Evolutionary conservation across 768 basidiomycete genomes (phyloP), one percentile per base, ranked within the genome.

Genomic region (Leccinum rimulosum): DNA sequence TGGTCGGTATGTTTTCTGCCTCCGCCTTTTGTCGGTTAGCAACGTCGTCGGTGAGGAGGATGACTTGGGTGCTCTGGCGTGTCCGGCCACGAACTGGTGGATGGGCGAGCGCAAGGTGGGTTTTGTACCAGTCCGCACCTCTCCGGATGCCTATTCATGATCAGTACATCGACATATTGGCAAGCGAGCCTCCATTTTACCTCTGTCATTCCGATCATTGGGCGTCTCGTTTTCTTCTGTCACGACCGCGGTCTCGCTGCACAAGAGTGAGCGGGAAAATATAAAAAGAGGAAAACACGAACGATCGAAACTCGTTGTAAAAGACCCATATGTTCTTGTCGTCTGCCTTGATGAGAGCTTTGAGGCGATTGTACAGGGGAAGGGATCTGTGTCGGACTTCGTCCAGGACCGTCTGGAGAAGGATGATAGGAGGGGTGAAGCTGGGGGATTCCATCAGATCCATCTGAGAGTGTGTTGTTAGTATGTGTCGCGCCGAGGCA

Each of bases 361-460:
- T 95, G 62, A 99, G 80, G 33, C 95, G 88, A 71, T 95, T 98
- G 75, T 93, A 94, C 15, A 98, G 76, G 4, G 96, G 96, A 27
- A 98, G 76, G 1, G 91, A 94, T 19, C 97, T 83, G 71, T 98
- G 97, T 58, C 96, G 83, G 59, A 98, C 94, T 84, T 99, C 97
- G 64, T 97, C 92, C 54, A 98, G 79, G 2, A 98, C 95, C 0
- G 96, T 99, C 74, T 98, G 96, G 2, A 97, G 83, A 25, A 99
- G 77, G 56, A 99, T 87, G 55, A 98, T 85, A 0, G 95, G 93
- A 1, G 88, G 79, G 0, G 75, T 81, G 66, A 95, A 91, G 1
- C 85, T 76, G 2, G 81, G 75, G 0, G 90, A 91, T 71, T 94
- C 91, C 40, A 98, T 79, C 54, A 98, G 80, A 74, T 99, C 97